phyloP scores from a whole-genome alignment of 345 rosid species.

The Cardamine occulta region DNA sequence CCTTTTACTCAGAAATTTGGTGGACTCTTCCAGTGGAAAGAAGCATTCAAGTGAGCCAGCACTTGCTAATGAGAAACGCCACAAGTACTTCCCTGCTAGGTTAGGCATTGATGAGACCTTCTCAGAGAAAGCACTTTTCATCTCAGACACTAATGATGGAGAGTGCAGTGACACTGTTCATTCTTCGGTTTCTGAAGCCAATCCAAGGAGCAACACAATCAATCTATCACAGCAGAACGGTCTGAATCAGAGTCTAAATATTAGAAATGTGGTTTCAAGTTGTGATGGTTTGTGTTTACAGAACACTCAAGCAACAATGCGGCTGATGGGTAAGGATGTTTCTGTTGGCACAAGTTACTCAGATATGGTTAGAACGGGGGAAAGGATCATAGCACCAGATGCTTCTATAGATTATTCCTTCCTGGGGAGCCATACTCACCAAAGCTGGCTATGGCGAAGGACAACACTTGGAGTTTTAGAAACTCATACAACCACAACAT shows the following conservation, averaged over 20 bases:
- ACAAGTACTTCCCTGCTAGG: constrained; percentile 43
- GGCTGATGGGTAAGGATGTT: constrained; percentile 80
- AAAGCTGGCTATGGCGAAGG: constrained; percentile 35
- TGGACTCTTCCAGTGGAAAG: constrained; percentile 39
- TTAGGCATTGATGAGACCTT: constrained; percentile 46
- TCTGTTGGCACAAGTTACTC: constrained; percentile 50
- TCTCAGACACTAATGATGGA: constrained; percentile 33
- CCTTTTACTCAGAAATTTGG: constrained; percentile 29
- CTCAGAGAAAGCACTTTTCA: constrained; percentile 37
- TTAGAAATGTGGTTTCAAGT: constrained; percentile 32
- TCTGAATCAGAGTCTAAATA: constrained; percentile 36
- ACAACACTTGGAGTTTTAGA: constrained; percentile 41
- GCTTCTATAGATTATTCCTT: constrained; percentile 29
- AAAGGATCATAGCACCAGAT: constrained; percentile 50
- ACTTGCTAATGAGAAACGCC: constrained; percentile 37
- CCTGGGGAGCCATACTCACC: constrained; percentile 31
- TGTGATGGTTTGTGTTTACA: constrained; percentile 40
- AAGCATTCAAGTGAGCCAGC: constrained; percentile 36
- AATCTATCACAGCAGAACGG: constrained; percentile 29
- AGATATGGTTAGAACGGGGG: constrained; percentile 50
- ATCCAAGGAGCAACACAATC: constrained; percentile 36
- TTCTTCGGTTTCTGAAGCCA: constrained; percentile 43
- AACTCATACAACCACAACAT: constrained; percentile 28
- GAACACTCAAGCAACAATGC: constrained; percentile 55
- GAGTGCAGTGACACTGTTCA: constrained; percentile 29